Conservation (phyloP, 2,329 filamentous ascomycete species). For the Lasiodiplodia hormozganensis region DNA sequence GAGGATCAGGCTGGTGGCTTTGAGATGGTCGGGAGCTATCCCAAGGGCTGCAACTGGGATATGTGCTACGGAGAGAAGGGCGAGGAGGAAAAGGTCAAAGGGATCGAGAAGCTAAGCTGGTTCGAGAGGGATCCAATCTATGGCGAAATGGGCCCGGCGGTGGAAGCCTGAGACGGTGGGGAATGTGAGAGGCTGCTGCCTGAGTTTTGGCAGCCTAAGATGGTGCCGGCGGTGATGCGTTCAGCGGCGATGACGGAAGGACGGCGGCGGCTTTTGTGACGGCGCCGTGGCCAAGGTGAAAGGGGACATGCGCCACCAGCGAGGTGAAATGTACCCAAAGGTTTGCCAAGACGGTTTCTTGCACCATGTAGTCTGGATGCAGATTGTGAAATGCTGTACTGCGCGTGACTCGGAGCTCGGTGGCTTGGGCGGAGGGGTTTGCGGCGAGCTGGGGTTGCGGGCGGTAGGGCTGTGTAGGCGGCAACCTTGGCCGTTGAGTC, state of each 20-base stretch:
- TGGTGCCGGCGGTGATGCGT: background rate
- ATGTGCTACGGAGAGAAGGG: conserved; percentile 72
- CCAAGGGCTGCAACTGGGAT: conserved; percentile 65
- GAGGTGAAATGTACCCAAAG: background rate
- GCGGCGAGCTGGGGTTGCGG: conserved; percentile 14
- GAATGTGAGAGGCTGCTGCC: background rate
- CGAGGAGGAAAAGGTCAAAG: conserved; percentile 60
- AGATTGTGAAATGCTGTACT: background rate
- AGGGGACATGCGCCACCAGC: background rate
- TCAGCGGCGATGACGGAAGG: conserved; percentile 10
- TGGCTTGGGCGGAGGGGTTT: conserved; percentile 9
- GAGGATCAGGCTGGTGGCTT: conserved; percentile 65
- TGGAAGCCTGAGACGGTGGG: conserved; percentile 44
- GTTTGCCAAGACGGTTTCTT: background rate
- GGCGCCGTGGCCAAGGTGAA: conserved; percentile 1
- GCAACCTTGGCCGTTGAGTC: conserved; percentile 21
- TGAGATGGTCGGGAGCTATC: conserved; percentile 73
- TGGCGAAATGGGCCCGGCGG: conserved; percentile 60
- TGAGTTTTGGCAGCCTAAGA: background rate
- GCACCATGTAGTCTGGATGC: too few relatives aligned
- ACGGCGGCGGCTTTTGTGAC: background rate
- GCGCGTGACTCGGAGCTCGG: conserved; percentile 12
- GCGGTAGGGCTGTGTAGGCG: conserved; percentile 19
- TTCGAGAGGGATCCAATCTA: conserved; percentile 67
- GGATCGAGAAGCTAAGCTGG: conserved; percentile 61